Evolutionary conservation across 78 protist genomes (phyloP).

Genomic region (Diacronema lutheri): DNA sequence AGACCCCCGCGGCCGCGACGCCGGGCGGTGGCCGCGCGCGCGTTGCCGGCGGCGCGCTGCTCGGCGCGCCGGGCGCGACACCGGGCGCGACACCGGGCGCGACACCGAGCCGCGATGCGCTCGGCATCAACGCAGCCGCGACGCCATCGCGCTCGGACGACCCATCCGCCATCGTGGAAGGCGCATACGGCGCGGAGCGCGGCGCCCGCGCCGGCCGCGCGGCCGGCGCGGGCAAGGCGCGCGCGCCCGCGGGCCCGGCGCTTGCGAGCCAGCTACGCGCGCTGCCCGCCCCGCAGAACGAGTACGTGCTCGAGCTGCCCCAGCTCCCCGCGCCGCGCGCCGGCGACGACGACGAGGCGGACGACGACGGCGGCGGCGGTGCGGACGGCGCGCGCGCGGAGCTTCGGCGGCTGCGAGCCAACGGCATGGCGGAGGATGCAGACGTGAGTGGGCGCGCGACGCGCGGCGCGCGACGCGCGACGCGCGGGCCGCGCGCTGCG

Average conservation of each 20-base stretch:
- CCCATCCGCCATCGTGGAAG: too few relatives aligned
- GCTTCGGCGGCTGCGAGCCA: too few relatives aligned
- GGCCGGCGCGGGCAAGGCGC: not conserved
- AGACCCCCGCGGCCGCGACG: not conserved
- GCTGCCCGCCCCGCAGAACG: slow-evolving; percentile 33
- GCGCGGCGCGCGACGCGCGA: too few relatives aligned
- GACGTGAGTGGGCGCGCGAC: too few relatives aligned
- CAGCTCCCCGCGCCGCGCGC: not conserved
- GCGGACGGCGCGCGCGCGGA: not conserved
- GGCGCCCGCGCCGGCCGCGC: not conserved
- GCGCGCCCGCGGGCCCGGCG: not conserved
- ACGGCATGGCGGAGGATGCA: too few relatives aligned
- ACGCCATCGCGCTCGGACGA: too few relatives aligned
- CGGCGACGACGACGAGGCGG: not conserved
- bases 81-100: not conserved
- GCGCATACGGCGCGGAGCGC: not conserved
- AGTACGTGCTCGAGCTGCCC: slow-evolving; percentile 17
- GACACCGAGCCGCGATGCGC: slow-evolving; percentile 11
- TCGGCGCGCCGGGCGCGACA: not conserved
- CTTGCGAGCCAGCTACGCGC: not conserved
- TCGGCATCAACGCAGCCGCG: not conserved
- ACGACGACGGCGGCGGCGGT: not conserved
- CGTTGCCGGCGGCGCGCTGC: too few relatives aligned
- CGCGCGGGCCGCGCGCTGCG: not conserved
- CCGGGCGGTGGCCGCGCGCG: not conserved